Evolutionary conservation across 192 early-diverging fungal genomes (phyloP), one percentile per base, ranked within the genome.

Genomic region (Radiomyces spectabilis): DNA sequence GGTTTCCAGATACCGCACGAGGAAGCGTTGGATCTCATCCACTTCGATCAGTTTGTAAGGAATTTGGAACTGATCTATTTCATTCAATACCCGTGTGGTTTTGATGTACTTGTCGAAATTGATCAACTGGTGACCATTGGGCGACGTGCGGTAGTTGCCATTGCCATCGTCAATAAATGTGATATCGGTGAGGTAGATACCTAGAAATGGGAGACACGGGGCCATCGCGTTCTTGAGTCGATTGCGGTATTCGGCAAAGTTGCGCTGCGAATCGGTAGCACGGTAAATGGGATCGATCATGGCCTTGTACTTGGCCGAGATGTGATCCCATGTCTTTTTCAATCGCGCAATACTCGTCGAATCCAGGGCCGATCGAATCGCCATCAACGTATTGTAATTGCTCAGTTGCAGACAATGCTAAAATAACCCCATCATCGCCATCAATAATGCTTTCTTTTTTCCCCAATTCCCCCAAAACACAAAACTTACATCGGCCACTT

Each of bases 141-240:
- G 54, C 43, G 59, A 73, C 32, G 72, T 63, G 25, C 89, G 64
- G 48, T 71, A 62, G 55, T 93, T 79, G 34, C 82, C 68, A 63
- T 88, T 93, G 16, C 91, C 88, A 51, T 92, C 91, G 34, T 91
- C 86, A 31, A 85, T 72, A 68, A 93, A 93, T 0, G 87, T 91
- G 58, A 93, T 63, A 47, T 93, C 91, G 10, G 83, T 85, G 21
- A 93, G 68, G 33, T 84, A 89, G 30, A 89, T 65, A 3, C 89
- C 89, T 34, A 92, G 72, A 52, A 88, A 92, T 0, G 89, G 89
- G 3, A 92, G 60, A 18, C 85, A 75, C 10, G 89, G 86, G 5
- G 80, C 74, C 19, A 77, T 61, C 26, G 77, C 65, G 15, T 63
- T 58, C 29, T 69, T 73, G 41, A 80, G 39, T 18, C 75, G 41